Conservation (phyloP, 176 grass and related monocot species). For the Aegilops sharonensis region DNA sequence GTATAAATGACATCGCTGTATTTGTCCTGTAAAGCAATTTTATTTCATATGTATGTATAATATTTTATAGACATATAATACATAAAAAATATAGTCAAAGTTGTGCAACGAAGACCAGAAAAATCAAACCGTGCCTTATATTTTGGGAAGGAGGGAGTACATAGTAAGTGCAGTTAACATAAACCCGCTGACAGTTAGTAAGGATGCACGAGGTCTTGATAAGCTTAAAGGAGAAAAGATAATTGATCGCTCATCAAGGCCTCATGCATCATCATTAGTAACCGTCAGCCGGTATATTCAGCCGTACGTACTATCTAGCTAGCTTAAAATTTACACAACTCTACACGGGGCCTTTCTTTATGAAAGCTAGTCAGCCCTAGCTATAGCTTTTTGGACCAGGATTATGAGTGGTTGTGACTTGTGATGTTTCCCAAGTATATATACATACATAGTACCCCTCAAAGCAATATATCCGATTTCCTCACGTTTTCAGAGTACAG, state of each 20-base stretch:
- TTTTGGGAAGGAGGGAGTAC: too few relatives aligned
- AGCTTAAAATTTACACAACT: conserved; percentile 16
- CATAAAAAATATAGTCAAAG: too few relatives aligned
- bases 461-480: not conserved
- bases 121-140: too few relatives aligned
- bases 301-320: not conserved
- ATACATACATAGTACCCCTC: not conserved
- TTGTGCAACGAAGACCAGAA: too few relatives aligned
- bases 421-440: conserved; percentile 7
- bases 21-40: too few relatives aligned
- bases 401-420: not conserved
- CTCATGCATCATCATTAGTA: not conserved
- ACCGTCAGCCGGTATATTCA: not conserved
- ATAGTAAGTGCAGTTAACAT: not conserved
- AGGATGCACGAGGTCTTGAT: not conserved
- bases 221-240: not conserved
- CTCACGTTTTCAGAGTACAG: not conserved
- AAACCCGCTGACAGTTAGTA: not conserved
- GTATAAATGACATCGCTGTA: too few relatives aligned
- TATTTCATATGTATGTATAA: too few relatives aligned
- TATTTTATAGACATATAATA: too few relatives aligned
- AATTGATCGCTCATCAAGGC: not conserved
- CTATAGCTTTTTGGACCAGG: conserved; percentile 11
- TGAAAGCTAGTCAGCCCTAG: not conserved
- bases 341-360: not conserved